These are phyloP conservation scores for Pseudoneurospora amorphoporcata DNA, from an alignment of 495 filamentous ascomycete species.

Conservation along the genomic window DNA sequence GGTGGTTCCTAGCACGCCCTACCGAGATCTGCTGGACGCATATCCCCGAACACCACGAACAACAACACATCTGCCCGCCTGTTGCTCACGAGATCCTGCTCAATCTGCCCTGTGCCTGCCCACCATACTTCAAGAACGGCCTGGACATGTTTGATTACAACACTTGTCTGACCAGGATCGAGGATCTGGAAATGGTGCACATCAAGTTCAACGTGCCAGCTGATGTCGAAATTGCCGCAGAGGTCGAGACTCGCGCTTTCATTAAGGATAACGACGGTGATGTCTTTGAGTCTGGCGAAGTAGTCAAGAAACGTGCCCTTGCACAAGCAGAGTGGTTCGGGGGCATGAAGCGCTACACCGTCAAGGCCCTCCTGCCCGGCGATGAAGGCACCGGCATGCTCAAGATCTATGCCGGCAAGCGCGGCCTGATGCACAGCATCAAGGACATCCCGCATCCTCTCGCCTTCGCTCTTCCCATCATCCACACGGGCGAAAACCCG, in stretches of 20 bases:
- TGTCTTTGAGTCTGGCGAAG: constrained; percentile 84
- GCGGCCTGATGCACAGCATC: constrained; percentile 90
- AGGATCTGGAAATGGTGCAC: constrained; percentile 86
- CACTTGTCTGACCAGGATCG: constrained; percentile 74
- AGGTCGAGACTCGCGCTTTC: constrained; percentile 75
- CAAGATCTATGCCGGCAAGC: constrained; percentile 88
- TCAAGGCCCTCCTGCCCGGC: constrained; percentile 83
- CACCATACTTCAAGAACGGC: constrained; percentile 75
- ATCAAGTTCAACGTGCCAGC: constrained; percentile 75
- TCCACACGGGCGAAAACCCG: constrained; percentile 84
- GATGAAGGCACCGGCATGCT: constrained; percentile 81
- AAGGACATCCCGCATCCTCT: constrained; percentile 89
- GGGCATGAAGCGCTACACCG: constrained; percentile 78
- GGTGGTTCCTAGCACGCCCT: constrained; percentile 85
- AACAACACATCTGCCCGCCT: constrained; percentile 89
- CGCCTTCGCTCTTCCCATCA: constrained; percentile 80
- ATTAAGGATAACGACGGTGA: constrained; percentile 80
- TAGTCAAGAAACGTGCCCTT: constrained; percentile 73
- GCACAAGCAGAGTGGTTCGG: constrained; percentile 85
- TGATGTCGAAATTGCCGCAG: constrained; percentile 89
- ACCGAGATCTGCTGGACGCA: constrained; percentile 90
- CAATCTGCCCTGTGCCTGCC: constrained; percentile 73
- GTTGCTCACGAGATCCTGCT: constrained; percentile 74
- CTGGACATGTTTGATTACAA: constrained; percentile 80
- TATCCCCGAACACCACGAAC: constrained; percentile 69